Percentiles rank a stretch among this genome's conserved stretches.
These are phyloP conservation scores for Hypoxylon perforatum DNA, from an alignment of 495 filamentous ascomycete genomes.

Conservation along the genomic window DNA sequence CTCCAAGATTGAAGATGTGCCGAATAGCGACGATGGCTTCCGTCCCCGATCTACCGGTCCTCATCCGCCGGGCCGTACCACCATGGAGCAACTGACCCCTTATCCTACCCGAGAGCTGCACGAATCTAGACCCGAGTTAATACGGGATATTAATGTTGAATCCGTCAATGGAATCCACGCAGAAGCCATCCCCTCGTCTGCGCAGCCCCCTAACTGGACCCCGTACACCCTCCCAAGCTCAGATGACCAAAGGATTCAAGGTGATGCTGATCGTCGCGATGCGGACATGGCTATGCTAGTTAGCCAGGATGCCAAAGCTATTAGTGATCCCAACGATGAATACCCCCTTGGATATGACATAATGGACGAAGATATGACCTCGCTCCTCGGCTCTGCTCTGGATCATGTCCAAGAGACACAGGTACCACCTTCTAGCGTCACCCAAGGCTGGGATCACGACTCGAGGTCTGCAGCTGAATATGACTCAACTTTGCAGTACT, in stretches of 20 bases:
- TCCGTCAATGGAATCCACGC: neutral
- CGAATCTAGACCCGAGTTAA: neutral
- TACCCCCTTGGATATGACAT: constrained; percentile 40
- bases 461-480: constrained; percentile 45
- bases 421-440: constrained; percentile 45
- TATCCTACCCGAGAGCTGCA: constrained; percentile 7
- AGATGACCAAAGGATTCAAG: neutral
- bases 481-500: constrained; percentile 40
- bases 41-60: neutral
- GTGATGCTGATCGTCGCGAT: neutral
- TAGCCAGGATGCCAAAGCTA: neutral
- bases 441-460: constrained; percentile 40
- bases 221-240: neutral
- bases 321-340: constrained; percentile 11
- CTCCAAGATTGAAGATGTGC: neutral
- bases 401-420: constrained; percentile 32
- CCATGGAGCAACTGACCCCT: constrained; percentile 19
- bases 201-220: neutral
- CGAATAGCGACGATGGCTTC: neutral
- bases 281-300: neutral
- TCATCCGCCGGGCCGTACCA: constrained; percentile 8
- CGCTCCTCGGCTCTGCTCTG: constrained; percentile 12
- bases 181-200: neutral
- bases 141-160: neutral
- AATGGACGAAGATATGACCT: constrained; percentile 35